A percentile compares a stretch with the other conserved stretches of the same genome.
phyloP scores from a whole-genome alignment of 805 yeast genomes.

The Pachysolen tannophilus region DNA sequence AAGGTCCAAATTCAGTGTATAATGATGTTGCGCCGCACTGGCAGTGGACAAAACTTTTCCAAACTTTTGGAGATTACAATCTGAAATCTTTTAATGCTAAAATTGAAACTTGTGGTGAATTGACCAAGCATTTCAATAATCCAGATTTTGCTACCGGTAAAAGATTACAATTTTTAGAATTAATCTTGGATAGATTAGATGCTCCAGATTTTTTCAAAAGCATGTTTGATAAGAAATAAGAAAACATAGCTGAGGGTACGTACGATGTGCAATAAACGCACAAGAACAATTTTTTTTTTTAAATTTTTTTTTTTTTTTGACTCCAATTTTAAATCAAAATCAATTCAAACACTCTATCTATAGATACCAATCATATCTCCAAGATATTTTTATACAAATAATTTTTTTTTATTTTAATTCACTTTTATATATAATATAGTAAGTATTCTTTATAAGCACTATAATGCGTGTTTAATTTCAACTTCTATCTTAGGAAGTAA shows the following conservation, averaged over 20 bases:
- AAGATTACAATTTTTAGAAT: conserved; percentile 47
- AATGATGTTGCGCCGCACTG: conserved; percentile 41
- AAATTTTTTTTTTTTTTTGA: background rate
- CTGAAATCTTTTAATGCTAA: conserved; percentile 22
- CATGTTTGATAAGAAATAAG: conserved; percentile 19
- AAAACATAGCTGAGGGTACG: too few relatives aligned
- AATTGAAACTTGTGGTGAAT: conserved; percentile 29
- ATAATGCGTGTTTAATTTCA: too few relatives aligned
- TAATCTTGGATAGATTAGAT: conserved; percentile 50
- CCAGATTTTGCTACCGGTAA: conserved; percentile 23
- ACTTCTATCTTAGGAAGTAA: too few relatives aligned
- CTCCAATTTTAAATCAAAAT: background rate
- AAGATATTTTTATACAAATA: too few relatives aligned
- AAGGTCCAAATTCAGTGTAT: conserved; percentile 41
- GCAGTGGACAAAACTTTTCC: conserved; percentile 63
- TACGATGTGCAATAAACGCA: background rate
- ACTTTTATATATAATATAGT: too few relatives aligned
- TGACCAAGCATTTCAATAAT: conserved; percentile 25
- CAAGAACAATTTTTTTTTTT: background rate
- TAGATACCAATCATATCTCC: too few relatives aligned
- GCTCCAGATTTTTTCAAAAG: conserved; percentile 47
- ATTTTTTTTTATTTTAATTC: too few relatives aligned
- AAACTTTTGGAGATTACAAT: conserved; percentile 55
- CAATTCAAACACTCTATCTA: background rate
- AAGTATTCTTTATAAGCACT: too few relatives aligned